phyloP scores from a whole-genome alignment of 1,284 basidiomycete species.

The Fomitopsis schrenkii region DNA sequence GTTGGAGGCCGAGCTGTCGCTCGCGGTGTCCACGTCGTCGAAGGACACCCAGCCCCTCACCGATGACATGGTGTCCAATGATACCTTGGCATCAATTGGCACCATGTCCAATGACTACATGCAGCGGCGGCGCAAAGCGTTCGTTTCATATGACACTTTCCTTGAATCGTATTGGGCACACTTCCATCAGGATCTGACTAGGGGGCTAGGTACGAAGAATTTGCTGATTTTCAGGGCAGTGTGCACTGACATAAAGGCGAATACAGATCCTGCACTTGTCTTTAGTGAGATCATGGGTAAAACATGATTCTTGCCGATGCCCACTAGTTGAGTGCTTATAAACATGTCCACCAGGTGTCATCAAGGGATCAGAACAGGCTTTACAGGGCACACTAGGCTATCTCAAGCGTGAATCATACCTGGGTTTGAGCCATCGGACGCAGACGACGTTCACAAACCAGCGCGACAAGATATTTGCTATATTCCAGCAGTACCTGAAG shows the following conservation, averaged over 20 bases:
- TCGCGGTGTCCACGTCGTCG: neutral
- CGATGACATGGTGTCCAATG: neutral
- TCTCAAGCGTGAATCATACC: slow-evolving; percentile 44
- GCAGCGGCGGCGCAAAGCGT: slow-evolving; percentile 16
- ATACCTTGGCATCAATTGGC: neutral
- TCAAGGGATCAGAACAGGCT: slow-evolving; percentile 60
- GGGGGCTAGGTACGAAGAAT: slow-evolving; percentile 43
- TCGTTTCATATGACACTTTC: slow-evolving; percentile 52
- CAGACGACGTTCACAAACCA: slow-evolving; percentile 52
- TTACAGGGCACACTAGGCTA: slow-evolving; percentile 30
- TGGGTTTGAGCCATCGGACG: slow-evolving; percentile 42
- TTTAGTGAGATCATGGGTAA: slow-evolving; percentile 66
- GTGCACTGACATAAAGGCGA: neutral
- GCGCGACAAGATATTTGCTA: slow-evolving; percentile 45
- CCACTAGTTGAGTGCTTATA: neutral
- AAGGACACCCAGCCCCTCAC: neutral
- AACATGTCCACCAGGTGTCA: slow-evolving; percentile 43
- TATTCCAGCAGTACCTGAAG: slow-evolving; percentile 54
- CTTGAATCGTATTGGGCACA: slow-evolving; percentile 57
- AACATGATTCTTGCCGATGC: neutral
- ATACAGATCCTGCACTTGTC: slow-evolving; percentile 54
- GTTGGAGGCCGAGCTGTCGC: slow-evolving; percentile 14
- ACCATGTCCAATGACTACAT: slow-evolving; percentile 22
- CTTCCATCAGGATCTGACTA: slow-evolving; percentile 51
- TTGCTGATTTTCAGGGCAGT: neutral